Base-by-base conservation (phyloP, 2,329 filamentous ascomycete genomes). In the Lasiodiplodia sp. region DNA sequence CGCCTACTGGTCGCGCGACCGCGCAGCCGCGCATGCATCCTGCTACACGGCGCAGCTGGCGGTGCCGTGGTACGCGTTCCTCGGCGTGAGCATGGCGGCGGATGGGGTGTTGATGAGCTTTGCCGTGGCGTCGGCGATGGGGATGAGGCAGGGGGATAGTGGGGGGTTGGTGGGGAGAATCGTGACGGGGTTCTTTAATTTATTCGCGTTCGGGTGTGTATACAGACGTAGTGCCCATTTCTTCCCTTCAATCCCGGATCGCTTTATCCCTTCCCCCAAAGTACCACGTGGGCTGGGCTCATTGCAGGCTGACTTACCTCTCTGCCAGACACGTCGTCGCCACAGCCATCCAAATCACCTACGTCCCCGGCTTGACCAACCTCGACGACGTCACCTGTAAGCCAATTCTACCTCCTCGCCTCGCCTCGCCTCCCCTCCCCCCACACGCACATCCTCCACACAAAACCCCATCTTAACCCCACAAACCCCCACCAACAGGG, bases 1-100 rank as follows among this genome's bases (percentile, higher is more conserved):
- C 8, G 37, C 25, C 31, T 63, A 44, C 47, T 68, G 66, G 66
- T 63, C 66, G 14, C 49, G n/a, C 31, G 25, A 55, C 56, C 66
- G 57, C n/a, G 11, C 55, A 44, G 34, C 34, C 25, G 44, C 31
- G 8, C n/a, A 31, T 5, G 28, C 28, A 2, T 16, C 28, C 2
- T 67, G 55, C 34, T 49, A 34, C 40, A 44, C 40, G 8, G 6
- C 14, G 4, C 8, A 47, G 25, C 7, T 60, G 4, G 38, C n/a
- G 11, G n/a, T 2, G 3, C 12, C 56, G 4, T 67, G 66, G 66
- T 60, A 60, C 31, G 55, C 44, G 3, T 60, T 67, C 12, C n/a
- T 53, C 12, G 28, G 10, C 25, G n/a, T 53, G n/a, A 67, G 53
- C 56, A n/a, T 53, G 28, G 44, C 55, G 12, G 47, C 44, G 2